Evolutionary conservation across 2,329 filamentous ascomycete genomes (phyloP).

Genomic region (Ascochyta clinopodiicola): DNA sequence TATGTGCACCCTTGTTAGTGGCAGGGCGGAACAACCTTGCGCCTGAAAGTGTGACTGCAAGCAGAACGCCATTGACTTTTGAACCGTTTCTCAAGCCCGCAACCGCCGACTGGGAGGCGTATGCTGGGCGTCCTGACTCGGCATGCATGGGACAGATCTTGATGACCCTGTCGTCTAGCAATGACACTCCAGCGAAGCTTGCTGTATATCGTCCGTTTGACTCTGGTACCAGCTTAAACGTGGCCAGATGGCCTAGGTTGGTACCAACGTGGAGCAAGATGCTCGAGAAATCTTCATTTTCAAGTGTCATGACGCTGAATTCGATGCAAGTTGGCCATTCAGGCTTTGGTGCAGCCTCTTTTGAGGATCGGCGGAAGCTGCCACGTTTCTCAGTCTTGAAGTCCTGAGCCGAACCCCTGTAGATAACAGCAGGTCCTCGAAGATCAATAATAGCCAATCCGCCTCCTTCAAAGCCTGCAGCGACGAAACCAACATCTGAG

Average conservation of each 20-base stretch:
- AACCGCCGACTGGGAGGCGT: conserved; percentile 76
- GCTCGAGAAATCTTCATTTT: conserved; percentile 93
- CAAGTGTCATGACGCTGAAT: conserved; percentile 88
- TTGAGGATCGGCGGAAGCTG: conserved; percentile 69
- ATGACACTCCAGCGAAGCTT: conserved; percentile 71
- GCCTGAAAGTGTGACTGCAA: conserved; percentile 76
- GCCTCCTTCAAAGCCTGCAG: conserved; percentile 83
- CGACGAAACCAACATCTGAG: conserved; percentile 93
- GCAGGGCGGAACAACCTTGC: conserved; percentile 89
- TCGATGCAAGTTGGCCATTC: conserved; percentile 86
- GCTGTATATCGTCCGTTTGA: conserved; percentile 72
- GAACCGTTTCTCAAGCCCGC: conserved; percentile 75
- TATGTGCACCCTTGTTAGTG: conserved; percentile 86
- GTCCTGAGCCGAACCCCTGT: conserved; percentile 73
- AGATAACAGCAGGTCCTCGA: conserved; percentile 84
- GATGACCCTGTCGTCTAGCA: conserved; percentile 72
- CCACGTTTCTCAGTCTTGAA: conserved; percentile 80
- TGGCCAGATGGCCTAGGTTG: conserved; percentile 79
- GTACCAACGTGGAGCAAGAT: conserved; percentile 93
- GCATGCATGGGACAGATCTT: conserved; percentile 80
- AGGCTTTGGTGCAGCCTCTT: conserved; percentile 53
- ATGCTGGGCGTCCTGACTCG: conserved; percentile 76
- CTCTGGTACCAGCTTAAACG: conserved; percentile 87
- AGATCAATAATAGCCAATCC: conserved; percentile 84
- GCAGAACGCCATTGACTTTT: conserved; percentile 79